These are phyloP conservation scores for Penicillium sp. DNA, from an alignment of 2,329 filamentous ascomycete species.

Conservation along the genomic window DNA sequence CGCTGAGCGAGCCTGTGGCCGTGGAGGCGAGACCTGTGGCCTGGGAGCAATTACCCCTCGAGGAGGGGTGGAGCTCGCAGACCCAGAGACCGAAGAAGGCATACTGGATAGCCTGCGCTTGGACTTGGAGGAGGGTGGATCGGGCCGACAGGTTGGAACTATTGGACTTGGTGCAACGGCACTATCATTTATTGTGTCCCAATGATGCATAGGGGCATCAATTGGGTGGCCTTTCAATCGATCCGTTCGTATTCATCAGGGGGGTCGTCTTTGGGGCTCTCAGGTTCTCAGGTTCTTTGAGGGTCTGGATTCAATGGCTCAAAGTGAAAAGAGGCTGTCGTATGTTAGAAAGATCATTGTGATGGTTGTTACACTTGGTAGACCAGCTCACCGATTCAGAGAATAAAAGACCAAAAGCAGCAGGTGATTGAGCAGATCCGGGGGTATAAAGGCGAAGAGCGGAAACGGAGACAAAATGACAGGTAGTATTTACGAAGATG, in stretches of 20 bases:
- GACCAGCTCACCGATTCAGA: conserved; percentile 20
- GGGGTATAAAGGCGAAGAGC: conserved; percentile 4
- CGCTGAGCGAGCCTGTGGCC: conserved; percentile 38
- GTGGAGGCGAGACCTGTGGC: conserved; percentile 23
- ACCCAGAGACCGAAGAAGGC: conserved; percentile 27
- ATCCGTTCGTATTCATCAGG: conserved; percentile 12
- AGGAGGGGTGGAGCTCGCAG: conserved; percentile 24
- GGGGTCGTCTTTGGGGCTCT: not conserved
- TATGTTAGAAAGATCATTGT: conserved; percentile 18
- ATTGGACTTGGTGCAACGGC: conserved; percentile 43
- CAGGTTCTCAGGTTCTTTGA: conserved; percentile 13
- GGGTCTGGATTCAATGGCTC: not conserved
- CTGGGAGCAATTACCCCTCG: conserved; percentile 20
- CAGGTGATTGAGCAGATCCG: conserved; percentile 3
- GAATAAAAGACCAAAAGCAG: not conserved
- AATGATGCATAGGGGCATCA: conserved; percentile 40
- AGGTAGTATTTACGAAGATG: conserved; percentile 16
- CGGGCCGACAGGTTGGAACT: conserved; percentile 42
- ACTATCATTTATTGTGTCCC: conserved; percentile 34
- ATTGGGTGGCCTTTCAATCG: conserved; percentile 30
- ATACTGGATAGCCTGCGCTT: conserved; percentile 35
- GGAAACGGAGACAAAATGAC: conserved; percentile 14
- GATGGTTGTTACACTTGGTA: not conserved
- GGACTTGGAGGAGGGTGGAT: conserved; percentile 32
- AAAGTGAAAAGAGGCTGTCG: not conserved